Conservation (phyloP, 345 rosid genomes). For the Cardamine resedifolia region DNA sequence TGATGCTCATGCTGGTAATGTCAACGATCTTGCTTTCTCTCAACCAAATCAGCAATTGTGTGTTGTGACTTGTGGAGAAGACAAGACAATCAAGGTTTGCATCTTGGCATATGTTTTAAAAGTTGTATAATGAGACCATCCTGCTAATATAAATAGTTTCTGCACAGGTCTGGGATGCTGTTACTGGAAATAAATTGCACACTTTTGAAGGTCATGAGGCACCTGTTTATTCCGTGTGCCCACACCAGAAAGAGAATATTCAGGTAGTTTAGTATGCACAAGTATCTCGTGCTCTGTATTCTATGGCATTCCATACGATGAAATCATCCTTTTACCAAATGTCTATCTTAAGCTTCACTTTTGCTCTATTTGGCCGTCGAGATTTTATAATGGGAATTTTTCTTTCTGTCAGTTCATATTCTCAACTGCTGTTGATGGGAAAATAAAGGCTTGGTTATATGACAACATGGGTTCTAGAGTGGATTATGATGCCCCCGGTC, state of each 20-base stretch:
- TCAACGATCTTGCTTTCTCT: slow-evolving; percentile 71
- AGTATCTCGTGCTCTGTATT: slow-evolving; percentile 4
- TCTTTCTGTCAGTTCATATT: slow-evolving; percentile 49
- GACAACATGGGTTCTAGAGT: slow-evolving; percentile 75
- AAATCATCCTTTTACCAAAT: not conserved
- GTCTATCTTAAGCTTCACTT: slow-evolving; percentile 11
- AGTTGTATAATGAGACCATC: slow-evolving; percentile 3
- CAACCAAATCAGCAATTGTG: slow-evolving; percentile 61
- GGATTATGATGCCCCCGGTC: slow-evolving; percentile 85
- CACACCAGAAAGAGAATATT: slow-evolving; percentile 64
- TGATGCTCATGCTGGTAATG: slow-evolving; percentile 71
- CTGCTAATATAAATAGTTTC: slow-evolving; percentile 2
- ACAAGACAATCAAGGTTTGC: slow-evolving; percentile 64
- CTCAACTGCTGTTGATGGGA: slow-evolving; percentile 60
- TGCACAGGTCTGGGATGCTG: slow-evolving; percentile 70
- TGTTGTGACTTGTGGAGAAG: slow-evolving; percentile 69
- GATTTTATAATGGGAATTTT: slow-evolving; percentile 11
- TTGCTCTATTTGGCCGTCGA: slow-evolving; percentile 4
- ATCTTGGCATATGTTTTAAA: not conserved
- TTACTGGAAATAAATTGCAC: slow-evolving; percentile 48
- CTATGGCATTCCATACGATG: not conserved
- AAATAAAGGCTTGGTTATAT: slow-evolving; percentile 85
- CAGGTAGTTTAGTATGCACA: slow-evolving; percentile 42
- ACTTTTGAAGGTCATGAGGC: slow-evolving; percentile 78
- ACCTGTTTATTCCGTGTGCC: slow-evolving; percentile 71